A percentile compares a stretch with the other conserved stretches of the same genome.
Conservation (phyloP, 2,329 filamentous ascomycete species). For the Colletotrichum graminicola region DNA sequence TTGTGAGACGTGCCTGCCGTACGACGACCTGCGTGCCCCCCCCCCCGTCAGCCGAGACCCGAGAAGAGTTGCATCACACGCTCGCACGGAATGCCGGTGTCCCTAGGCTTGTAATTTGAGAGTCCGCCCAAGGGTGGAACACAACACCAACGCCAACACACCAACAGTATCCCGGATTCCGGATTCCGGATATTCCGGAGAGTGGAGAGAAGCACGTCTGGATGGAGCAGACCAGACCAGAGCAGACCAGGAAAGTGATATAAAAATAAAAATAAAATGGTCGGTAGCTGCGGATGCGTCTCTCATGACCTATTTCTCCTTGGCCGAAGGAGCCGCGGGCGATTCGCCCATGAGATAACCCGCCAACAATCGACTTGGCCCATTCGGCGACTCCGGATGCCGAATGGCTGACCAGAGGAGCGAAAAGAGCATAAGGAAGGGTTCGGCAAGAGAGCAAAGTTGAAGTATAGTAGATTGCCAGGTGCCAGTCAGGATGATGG, state of each 20-base stretch:
- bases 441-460: too few relatives aligned
- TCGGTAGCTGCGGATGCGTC: slow-evolving; percentile 25
- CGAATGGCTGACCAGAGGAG: not conserved
- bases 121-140: not conserved
- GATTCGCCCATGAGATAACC: slow-evolving; percentile 12
- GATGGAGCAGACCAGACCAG: not conserved
- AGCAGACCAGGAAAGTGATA: too few relatives aligned
- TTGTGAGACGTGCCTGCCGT: not conserved
- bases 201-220: not conserved
- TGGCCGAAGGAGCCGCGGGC: slow-evolving; percentile 27
- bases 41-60: not conserved
- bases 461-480: not conserved
- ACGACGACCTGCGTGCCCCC: not conserved
- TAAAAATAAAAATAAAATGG: not conserved
- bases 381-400: slow-evolving; percentile 9
- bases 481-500: slow-evolving; percentile 7
- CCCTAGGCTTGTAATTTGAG: not conserved
- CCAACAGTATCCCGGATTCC: not conserved
- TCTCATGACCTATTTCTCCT: slow-evolving; percentile 7
- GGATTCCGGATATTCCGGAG: not conserved
- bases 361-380: not conserved
- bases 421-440: not conserved
- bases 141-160: not conserved
- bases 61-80: not conserved
- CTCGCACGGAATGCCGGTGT: not conserved